Evolutionary conservation across 2,329 filamentous ascomycete genomes (phyloP).

Genomic region (Ophiostoma sp.): DNA sequence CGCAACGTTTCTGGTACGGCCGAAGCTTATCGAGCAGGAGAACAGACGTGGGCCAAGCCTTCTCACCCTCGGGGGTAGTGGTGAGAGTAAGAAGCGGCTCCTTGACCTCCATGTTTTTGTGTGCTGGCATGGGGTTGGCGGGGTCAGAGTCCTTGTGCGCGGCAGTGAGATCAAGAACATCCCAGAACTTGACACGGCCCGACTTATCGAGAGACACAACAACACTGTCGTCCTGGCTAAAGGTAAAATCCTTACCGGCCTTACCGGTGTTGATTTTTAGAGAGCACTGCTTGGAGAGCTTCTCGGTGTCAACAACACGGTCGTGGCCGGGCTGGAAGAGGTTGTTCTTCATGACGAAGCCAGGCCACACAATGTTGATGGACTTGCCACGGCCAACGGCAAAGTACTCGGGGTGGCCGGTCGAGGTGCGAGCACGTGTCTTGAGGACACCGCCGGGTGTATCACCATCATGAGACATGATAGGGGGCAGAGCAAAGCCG

Average conservation of each 20-base stretch:
- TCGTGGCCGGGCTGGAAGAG: constrained; percentile 60
- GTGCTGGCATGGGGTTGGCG: constrained; percentile 48
- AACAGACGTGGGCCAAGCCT: constrained; percentile 95
- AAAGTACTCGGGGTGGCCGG: constrained; percentile 85
- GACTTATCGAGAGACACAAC: constrained; percentile 96
- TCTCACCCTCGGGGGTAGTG: constrained; percentile 81
- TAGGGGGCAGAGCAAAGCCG: constrained; percentile 83
- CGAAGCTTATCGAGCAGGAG: constrained; percentile 94
- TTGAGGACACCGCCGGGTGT: constrained; percentile 88
- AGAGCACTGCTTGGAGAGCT: constrained; percentile 77
- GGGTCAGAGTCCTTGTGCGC: constrained; percentile 48
- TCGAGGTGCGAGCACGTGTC: constrained; percentile 87
- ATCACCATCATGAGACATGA: constrained; percentile 80
- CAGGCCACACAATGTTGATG: constrained; percentile 79
- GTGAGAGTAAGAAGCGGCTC: constrained; percentile 81
- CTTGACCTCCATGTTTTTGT: constrained; percentile 67
- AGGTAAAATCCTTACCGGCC: constrained; percentile 95
- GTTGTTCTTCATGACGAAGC: constrained; percentile 57
- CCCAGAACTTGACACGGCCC: constrained; percentile 96
- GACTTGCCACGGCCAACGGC: constrained; percentile 93
- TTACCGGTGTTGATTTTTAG: constrained; percentile 96
- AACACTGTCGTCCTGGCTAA: constrained; percentile 91
- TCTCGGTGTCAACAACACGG: constrained; percentile 76
- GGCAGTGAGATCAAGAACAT: constrained; percentile 72
- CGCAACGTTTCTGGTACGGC: constrained; percentile 83